phyloP scores from a whole-genome alignment of 1,284 basidiomycete species.

The Apiotrichum gracile region DNA sequence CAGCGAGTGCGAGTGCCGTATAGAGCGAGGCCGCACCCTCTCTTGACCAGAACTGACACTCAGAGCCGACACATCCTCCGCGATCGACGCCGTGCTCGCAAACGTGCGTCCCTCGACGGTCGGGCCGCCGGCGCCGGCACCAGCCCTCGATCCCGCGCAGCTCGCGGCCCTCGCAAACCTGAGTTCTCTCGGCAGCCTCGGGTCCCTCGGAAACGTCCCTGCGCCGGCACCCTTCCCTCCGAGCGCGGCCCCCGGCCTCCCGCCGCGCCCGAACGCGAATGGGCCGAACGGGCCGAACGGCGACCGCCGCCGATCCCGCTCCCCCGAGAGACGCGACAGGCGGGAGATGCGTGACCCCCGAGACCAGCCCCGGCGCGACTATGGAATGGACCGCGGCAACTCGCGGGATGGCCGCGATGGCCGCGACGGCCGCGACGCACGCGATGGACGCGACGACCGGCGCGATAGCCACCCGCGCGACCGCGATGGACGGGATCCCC shows the following conservation, averaged over 20 bases:
- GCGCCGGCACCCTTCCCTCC: not conserved
- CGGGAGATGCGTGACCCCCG: not conserved
- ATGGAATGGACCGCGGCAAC: too few species aligned
- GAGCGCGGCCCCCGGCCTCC: not conserved
- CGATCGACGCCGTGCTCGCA: conserved; percentile 17
- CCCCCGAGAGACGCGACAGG: not conserved
- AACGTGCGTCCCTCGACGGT: conserved; percentile 6
- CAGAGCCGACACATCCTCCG: conserved; percentile 6
- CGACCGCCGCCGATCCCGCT: not conserved
- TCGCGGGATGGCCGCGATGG: not conserved
- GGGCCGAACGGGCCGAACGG: not conserved
- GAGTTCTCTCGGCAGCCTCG: conserved; percentile 4
- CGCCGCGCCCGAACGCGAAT: not conserved
- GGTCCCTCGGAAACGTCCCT: not conserved
- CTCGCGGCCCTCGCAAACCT: conserved; percentile 28
- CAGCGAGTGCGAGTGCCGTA: too few species aligned
- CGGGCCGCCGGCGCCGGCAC: conserved; percentile 4
- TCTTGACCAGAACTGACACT: not conserved
- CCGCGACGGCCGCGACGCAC: not conserved
- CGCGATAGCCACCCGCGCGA: not conserved
- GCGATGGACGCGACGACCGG: not conserved
- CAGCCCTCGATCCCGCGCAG: conserved; percentile 20
- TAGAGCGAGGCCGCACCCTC: too few species aligned
- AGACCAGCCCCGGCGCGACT: not conserved
- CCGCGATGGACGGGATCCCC: not conserved